Evolutionary conservation across 2,329 filamentous ascomycete species (phyloP), one percentile per base, ranked within the genome.

Genomic region (Pyrenochaeta sp.): DNA sequence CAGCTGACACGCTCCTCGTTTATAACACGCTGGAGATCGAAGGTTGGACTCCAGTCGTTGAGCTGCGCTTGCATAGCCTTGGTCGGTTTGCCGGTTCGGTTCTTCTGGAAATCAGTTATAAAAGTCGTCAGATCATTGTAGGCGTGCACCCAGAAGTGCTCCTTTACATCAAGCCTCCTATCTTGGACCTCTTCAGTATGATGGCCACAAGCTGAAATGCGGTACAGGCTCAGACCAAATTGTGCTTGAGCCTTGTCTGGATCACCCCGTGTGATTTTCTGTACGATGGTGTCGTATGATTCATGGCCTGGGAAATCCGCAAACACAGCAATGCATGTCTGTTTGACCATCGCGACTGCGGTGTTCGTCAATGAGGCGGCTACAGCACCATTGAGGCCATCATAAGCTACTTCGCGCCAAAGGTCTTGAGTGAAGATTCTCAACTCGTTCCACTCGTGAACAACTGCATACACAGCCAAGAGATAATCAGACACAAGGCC

Each of bases 221-320:
- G 43, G 52, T 62, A 58, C 34, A 75, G 42, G 10, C 45, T 50
- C 47, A 63, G n/a, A 47, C 49, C 24, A 48, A 82, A 75, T 30
- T 81, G 72, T 57, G 84, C 81, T 49, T 76, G 78, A 34, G 81
- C 58, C 32, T 83, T 78, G 0, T 78, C 70, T 24, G 68, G 48
- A 51, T 81, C 61, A 1, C 79, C 79, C 0, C 73, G 68, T 1
- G 77, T 80, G 36, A 83, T 75, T 3, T 77, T 77, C 0, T 77
- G 72, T 63, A 82, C 77, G 43, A 82, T 72, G 0, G 69, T 79
- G 39, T 82, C 72, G 60, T 78, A 84, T 0, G 77, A 78, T 10
- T 83, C 78, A 48, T 81, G 73, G 0, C 76, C 81, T 1, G 81
- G 78, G 42, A 84, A 85, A 28, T 84, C 79, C 19, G 78, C 58